Conservation (phyloP, 2,329 filamentous ascomycete species). For the Ceratocystis destructans region DNA sequence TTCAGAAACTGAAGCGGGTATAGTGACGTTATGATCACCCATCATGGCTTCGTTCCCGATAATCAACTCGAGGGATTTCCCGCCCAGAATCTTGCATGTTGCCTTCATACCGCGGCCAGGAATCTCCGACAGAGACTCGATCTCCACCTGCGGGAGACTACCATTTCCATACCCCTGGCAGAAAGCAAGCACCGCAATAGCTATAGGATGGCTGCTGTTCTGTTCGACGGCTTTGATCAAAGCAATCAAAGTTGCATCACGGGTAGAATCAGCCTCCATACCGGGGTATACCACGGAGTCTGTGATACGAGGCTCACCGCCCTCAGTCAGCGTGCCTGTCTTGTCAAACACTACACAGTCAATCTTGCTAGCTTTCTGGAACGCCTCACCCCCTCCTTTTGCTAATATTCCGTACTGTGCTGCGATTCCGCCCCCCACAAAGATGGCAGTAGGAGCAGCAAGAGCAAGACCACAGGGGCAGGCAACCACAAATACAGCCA, state of each 20-base stretch:
- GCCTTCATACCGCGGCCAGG: slow-evolving; percentile 59
- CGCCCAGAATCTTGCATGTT: slow-evolving; percentile 19
- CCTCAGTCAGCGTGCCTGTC: slow-evolving; percentile 66
- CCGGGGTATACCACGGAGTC: slow-evolving; percentile 33
- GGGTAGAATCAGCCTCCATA: slow-evolving; percentile 21
- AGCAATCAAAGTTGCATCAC: slow-evolving; percentile 30
- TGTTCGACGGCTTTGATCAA: slow-evolving; percentile 51
- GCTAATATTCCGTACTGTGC: slow-evolving; percentile 69
- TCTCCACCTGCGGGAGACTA: slow-evolving; percentile 21
- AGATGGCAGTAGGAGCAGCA: slow-evolving; percentile 74
- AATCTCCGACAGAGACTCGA: slow-evolving; percentile 46
- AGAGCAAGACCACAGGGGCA: slow-evolving; percentile 75
- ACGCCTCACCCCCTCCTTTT: slow-evolving; percentile 73
- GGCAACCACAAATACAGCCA: slow-evolving; percentile 75
- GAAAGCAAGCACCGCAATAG: slow-evolving; percentile 53
- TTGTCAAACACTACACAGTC: slow-evolving; percentile 80
- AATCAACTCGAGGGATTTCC: slow-evolving; percentile 35
- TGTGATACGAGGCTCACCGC: slow-evolving; percentile 58
- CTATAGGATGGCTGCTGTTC: slow-evolving; percentile 61
- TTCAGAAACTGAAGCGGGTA: slow-evolving; percentile 27
- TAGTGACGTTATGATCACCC: slow-evolving; percentile 32
- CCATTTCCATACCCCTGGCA: slow-evolving; percentile 32
- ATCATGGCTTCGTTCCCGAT: slow-evolving; percentile 65
- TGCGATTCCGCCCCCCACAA: slow-evolving; percentile 67
- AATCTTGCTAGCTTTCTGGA: slow-evolving; percentile 67